Evolutionary conservation across 345 rosid genomes (phyloP).

Genomic region (Citrus cavaleriei): DNA sequence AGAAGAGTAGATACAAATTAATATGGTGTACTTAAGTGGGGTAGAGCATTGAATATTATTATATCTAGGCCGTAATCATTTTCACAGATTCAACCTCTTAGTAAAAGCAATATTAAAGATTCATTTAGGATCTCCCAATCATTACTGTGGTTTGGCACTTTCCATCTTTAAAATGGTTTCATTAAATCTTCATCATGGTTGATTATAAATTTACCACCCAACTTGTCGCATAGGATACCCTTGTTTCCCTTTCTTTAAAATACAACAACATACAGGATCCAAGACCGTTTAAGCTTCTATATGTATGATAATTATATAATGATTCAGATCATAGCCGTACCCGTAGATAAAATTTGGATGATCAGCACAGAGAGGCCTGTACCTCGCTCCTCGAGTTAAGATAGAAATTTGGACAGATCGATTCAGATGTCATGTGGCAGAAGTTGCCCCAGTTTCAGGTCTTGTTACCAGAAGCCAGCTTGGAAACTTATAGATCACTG

Average conservation of each 20-base stretch:
- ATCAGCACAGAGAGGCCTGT: not conserved
- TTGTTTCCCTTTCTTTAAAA: not conserved
- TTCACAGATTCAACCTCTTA: not conserved
- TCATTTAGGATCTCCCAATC: not conserved
- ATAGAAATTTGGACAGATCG: not conserved
- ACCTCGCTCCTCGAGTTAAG: not conserved
- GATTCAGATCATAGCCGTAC: not conserved
- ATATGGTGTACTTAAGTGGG: not conserved
- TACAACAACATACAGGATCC: not conserved
- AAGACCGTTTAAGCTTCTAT: not conserved
- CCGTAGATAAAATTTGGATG: not conserved
- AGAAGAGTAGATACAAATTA: not conserved
- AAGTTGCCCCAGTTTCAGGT: not conserved
- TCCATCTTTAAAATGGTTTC: not conserved
- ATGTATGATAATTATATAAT: not conserved
- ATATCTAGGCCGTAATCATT: conserved; percentile 1
- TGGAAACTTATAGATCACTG: not conserved
- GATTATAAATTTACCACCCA: not conserved
- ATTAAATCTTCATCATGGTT: not conserved
- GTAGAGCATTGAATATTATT: not conserved
- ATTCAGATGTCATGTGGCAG: not conserved
- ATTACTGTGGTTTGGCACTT: not conserved
- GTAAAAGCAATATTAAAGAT: not conserved
- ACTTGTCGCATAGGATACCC: not conserved
- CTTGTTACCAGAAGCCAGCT: not conserved